phyloP scores from a whole-genome alignment of 192 early-diverging fungal genomes.

The Obelidium mucronatum region DNA sequence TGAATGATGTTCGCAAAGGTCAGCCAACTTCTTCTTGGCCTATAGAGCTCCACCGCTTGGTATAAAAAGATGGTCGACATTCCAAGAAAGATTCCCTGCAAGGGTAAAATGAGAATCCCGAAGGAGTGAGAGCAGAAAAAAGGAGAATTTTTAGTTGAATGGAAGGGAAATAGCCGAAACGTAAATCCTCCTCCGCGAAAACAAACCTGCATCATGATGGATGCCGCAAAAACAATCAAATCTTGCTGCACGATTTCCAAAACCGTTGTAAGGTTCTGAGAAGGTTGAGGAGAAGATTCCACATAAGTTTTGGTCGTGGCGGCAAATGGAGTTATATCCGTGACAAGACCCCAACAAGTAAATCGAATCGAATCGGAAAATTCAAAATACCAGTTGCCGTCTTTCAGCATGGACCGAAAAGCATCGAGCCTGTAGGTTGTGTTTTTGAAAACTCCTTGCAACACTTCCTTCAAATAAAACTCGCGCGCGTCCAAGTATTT shows the following conservation, averaged over 20 bases:
- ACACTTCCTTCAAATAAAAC: no score
- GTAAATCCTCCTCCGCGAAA: background rate
- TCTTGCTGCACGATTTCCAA: conserved; percentile 8
- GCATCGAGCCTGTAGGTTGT: conserved; percentile 14
- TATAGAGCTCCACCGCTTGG: background rate
- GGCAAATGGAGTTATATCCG: no score
- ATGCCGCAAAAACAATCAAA: conserved; percentile 34
- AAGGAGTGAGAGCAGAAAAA: no score
- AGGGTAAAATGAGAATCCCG: no score
- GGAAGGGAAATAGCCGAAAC: background rate
- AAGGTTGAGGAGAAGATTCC: no score
- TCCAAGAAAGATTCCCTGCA: conserved; percentile 38
- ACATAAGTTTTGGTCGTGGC: no score
- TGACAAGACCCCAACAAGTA: no score
- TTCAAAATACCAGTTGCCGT: no score
- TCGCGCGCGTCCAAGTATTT: background rate
- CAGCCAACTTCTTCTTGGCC: conserved; percentile 21
- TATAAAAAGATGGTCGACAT: conserved; percentile 27
- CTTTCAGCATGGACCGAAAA: no score
- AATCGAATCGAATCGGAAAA: no score
- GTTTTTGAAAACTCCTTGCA: background rate
- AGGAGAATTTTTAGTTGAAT: background rate
- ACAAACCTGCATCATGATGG: conserved; percentile 37
- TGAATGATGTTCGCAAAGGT: conserved; percentile 26
- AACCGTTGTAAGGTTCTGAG: conserved; percentile 1